Conservation (phyloP, 2,329 filamentous ascomycete genomes). For the Endothia cerciana region DNA sequence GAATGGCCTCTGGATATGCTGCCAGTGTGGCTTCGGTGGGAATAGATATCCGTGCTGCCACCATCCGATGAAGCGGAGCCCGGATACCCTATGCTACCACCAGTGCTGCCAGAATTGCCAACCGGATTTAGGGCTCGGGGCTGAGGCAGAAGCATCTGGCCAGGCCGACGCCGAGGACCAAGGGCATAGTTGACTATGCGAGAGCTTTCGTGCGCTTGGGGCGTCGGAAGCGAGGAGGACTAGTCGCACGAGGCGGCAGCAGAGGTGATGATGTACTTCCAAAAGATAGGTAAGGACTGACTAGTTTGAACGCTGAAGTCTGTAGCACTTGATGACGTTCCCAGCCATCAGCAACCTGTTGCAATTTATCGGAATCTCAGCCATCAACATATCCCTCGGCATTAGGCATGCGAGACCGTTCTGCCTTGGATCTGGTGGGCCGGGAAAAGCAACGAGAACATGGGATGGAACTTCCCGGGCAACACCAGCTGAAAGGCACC, state of each 20-base stretch:
- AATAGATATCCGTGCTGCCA: conserved; percentile 52
- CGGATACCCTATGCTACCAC: conserved; percentile 58
- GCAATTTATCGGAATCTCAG: not conserved
- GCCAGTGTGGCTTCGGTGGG: conserved; percentile 50
- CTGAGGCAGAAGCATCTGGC: conserved; percentile 12
- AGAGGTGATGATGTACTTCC: not conserved
- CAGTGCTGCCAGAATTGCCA: conserved; percentile 50
- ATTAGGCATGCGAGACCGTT: conserved; percentile 16
- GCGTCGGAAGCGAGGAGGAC: conserved; percentile 15
- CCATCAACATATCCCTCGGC: not conserved
- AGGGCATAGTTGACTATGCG: not conserved
- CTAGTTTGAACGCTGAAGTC: not conserved
- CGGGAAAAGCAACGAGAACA: conserved; percentile 24
- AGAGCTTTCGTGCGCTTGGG: conserved; percentile 7
- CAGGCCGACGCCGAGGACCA: conserved; percentile 9
- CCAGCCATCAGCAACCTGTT: not conserved
- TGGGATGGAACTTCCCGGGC: conserved; percentile 17
- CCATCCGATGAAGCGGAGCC: conserved; percentile 49
- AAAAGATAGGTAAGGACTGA: not conserved
- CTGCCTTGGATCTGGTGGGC: conserved; percentile 14
- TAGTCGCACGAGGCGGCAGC: not conserved
- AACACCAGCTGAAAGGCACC: conserved; percentile 27
- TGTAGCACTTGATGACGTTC: not conserved
- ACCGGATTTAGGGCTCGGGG: conserved; percentile 35
- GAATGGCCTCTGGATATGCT: conserved; percentile 54